Evolutionary conservation across 1,284 basidiomycete species (phyloP).

Genomic region (Melanopsichium pennsylvanicum): DNA sequence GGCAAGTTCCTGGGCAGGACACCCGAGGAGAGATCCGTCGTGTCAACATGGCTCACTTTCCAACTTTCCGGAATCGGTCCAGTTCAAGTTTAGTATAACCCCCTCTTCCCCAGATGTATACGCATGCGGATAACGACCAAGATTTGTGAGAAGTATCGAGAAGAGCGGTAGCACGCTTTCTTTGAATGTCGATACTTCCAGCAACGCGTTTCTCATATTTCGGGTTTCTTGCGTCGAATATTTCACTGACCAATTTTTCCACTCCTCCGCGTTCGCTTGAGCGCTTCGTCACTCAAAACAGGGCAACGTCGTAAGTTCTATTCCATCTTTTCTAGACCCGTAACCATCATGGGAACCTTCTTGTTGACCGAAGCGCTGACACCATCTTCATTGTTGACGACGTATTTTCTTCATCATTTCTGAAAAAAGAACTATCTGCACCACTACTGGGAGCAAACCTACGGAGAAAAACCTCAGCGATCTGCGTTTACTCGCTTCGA

Average conservation of each 20-base stretch:
- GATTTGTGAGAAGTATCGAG: neutral
- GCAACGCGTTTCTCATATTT: no score
- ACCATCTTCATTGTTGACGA: neutral
- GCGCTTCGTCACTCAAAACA: no score
- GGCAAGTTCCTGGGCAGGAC: slow-evolving; percentile 44
- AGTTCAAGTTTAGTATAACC: slow-evolving; percentile 19
- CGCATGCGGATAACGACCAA: neutral
- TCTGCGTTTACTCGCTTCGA: slow-evolving; percentile 52
- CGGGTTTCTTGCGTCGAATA: no score
- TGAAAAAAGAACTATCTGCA: slow-evolving; percentile 34
- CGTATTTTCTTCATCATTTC: neutral
- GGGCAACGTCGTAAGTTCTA: no score
- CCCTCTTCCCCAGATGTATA: neutral
- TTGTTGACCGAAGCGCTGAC: no score
- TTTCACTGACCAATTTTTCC: no score
- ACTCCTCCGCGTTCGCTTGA: no score
- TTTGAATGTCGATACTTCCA: no score
- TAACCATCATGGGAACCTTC: no score
- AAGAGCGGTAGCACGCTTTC: no score
- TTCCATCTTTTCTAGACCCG: no score
- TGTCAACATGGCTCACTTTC: slow-evolving; percentile 52
- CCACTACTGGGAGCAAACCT: slow-evolving; percentile 34
- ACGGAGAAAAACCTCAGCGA: slow-evolving; percentile 45
- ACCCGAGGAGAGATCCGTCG: slow-evolving; percentile 38
- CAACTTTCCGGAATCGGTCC: slow-evolving; percentile 55